Conservation (phyloP, 768 basidiomycete species). For the Kwoniella dendrophila region DNA sequence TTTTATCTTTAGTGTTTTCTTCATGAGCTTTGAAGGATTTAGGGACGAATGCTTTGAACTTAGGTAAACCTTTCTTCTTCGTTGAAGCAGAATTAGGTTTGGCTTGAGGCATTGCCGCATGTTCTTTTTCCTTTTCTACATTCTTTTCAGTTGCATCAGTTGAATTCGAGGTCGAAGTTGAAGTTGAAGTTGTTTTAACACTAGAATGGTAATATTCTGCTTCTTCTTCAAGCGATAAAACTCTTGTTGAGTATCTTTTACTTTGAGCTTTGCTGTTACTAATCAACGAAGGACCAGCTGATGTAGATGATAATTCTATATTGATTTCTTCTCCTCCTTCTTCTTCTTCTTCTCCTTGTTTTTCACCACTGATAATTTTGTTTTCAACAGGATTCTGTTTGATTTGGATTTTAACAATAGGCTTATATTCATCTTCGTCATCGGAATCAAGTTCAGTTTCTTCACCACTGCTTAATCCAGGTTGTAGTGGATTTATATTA, state of each 20-base stretch:
- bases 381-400: not conserved
- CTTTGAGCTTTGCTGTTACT: no score
- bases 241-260: no score
- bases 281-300: no score
- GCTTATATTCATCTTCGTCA: not conserved
- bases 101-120: not conserved
- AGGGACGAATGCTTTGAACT: not conserved
- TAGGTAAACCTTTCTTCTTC: no score
- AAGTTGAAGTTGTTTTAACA: no score
- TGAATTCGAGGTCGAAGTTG: not conserved
- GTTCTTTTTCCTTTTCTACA: no score
- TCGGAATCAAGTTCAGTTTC: not conserved
- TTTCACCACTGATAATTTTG: not conserved
- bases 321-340: not conserved
- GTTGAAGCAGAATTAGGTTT: no score
- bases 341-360: not conserved
- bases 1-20: not conserved
- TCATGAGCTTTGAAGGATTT: not conserved
- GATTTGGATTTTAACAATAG: not conserved
- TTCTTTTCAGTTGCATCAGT: not conserved
- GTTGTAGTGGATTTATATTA: not conserved
- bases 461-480: not conserved
- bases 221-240: no score
- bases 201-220: no score
- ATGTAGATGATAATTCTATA: not conserved